Base-by-base conservation (phyloP, 2,329 filamentous ascomycete genomes). In the Xylariomycetidae sp. region DNA sequence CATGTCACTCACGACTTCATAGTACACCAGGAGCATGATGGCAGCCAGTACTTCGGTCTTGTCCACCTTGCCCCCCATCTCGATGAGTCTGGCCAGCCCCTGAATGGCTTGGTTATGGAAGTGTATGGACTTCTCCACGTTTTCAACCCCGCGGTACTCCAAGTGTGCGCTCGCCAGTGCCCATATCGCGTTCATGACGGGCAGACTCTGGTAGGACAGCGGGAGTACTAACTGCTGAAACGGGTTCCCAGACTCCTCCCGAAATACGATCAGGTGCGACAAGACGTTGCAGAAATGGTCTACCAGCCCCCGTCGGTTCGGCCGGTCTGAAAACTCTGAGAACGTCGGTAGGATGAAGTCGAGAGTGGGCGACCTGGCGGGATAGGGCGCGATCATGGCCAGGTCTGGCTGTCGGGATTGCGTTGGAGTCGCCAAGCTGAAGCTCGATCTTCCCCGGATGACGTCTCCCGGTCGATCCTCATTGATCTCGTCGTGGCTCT, bases 111-210 rank as follows among this genome's bases (percentile, higher is more conserved):
- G 65, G 38, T 72, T 77, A 41, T 81, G 77, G 41, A 79, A 80
- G 40, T 69, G 68, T 2, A 78, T 56, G 22, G 75, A 77, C 45
- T 69, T 72, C 45, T 80, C 74, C 14, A 59, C 53, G 6, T 68
- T 70, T 16, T 68, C 58, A 5, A 75, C 60, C 2, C 72, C 73
- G 16, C 74, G 62, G 30, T 75, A 87, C 44, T 90, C 84, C 37
- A 94, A 66, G 54, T 95, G 92, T 38, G 88, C 90, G 36, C 84
- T 85, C 1, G 87, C 78, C 6, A 96, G 66, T 1, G 88, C 88
- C 38, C 86, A 88, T 39, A 96, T 83, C 8, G 88, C 87, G 51
- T 92, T 87, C 57, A 85, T 84, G 4, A 95, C 70, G 1, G 75
- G 70, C 1, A 64, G 62, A 48, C 73, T 77, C 27, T 53, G 62